Percentiles rank a stretch among this genome's conserved stretches.
Evolutionary conservation across 345 rosid species (phyloP).

Genomic region (Salix dunnii): DNA sequence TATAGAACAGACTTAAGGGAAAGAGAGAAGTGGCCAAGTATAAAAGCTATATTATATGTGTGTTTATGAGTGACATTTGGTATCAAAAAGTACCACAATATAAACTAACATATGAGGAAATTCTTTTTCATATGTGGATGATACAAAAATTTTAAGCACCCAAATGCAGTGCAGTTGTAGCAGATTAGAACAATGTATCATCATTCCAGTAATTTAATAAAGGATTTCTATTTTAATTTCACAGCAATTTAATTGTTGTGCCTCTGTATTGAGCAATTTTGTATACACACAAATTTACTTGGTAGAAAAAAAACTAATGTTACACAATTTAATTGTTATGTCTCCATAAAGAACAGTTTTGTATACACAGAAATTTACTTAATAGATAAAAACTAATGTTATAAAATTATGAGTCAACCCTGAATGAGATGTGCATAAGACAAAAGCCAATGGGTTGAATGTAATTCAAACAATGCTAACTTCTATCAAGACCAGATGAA

Average conservation of each 20-base stretch:
- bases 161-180: neutral
- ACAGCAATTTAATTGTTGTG: neutral
- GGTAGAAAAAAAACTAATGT: neutral
- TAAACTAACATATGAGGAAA: neutral
- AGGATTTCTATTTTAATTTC: neutral
- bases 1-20: slow-evolving; percentile 4
- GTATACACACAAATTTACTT: neutral
- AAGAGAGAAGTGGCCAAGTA: slow-evolving; percentile 3
- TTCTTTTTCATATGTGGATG: neutral
- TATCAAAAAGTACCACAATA: neutral
- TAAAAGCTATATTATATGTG: neutral
- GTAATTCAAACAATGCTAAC: neutral
- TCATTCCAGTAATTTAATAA: neutral
- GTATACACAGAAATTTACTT: neutral
- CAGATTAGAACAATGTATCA: neutral
- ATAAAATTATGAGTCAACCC: neutral
- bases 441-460: neutral
- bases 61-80: neutral
- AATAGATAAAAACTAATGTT: neutral
- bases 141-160: neutral
- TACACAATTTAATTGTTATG: too few relatives aligned
- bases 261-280: neutral
- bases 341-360: neutral
- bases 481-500: neutral
- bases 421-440: neutral